Base-by-base conservation (phyloP, 2,329 filamentous ascomycete species). In the Exophiala aquamarina region DNA sequence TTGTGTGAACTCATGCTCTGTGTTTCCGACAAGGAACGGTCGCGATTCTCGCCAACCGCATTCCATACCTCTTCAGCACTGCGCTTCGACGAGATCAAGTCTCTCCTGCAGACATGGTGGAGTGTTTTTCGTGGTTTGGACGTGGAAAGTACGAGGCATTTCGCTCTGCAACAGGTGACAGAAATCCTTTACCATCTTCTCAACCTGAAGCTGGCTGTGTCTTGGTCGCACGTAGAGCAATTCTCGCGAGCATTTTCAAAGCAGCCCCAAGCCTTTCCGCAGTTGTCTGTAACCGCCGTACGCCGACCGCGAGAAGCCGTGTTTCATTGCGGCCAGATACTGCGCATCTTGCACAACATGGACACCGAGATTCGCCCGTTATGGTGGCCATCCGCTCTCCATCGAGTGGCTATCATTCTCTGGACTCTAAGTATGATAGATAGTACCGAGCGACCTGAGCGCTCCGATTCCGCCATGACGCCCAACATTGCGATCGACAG, bases 361-460 rank as follows among this genome's bases (percentile, higher is more conserved):
- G 8, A 14, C 14, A 28, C 9, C 33, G 35, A 45, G 35, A 15
- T 45, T 17, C 43, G 34, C 13, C 43, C 43, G 4, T 20, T 38
- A 19, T 45, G 43, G 43, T 45, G 43, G 43, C 34, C 43, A 9
- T 33, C 4, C n/a, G 34, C 43, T 2, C 9, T 45, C 8, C 39
- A 45, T 19, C 43, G 43, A 21, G 43, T 45, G n/a, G 34, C 43
- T 13, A 39, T 45, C 43, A 23, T 39, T 19, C 33, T 45, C 7
- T 45, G 43, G 43, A 18, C 43, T 3, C 11, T 44, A 10, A 44
- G 41, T 14, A 13, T 23, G 3, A 15, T 17, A 29, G 14, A 26
- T 29, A 44, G 11, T 26, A 11, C 6, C 23, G 23, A 6, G 11
- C 23, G 23, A 26, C 11, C 6, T 6, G 23, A 26, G 23, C 6